Conservation (phyloP, 1,139 yeast species). For the Geotrichum macrosporum region DNA sequence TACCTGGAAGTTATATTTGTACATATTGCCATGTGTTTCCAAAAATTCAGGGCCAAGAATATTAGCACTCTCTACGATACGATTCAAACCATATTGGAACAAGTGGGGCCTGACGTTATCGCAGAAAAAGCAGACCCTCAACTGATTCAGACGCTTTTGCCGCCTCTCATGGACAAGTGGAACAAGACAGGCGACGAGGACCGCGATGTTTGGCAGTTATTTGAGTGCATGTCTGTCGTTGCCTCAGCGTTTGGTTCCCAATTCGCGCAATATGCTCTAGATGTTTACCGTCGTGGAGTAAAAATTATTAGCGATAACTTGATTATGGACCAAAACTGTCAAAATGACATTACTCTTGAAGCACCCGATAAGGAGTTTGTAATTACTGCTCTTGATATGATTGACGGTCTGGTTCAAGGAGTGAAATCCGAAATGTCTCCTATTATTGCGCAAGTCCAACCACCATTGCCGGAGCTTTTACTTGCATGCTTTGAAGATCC, state of each 20-base stretch:
- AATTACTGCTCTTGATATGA: slow-evolving; percentile 80
- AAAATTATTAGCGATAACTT: slow-evolving; percentile 66
- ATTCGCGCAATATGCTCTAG: slow-evolving; percentile 85
- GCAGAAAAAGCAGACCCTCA: slow-evolving; percentile 49
- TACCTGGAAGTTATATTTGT: slow-evolving; percentile 62
- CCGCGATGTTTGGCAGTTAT: slow-evolving; percentile 79
- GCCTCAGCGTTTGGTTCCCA: slow-evolving; percentile 81
- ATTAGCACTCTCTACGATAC: slow-evolving; percentile 81
- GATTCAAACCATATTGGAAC: slow-evolving; percentile 84
- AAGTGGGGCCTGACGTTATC: slow-evolving; percentile 47
- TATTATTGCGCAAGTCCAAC: slow-evolving; percentile 42
- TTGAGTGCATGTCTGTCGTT: slow-evolving; percentile 88
- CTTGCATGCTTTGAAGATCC: slow-evolving; percentile 72
- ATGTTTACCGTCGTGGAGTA: slow-evolving; percentile 78
- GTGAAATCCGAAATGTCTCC: slow-evolving; percentile 60
- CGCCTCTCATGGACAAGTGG: slow-evolving; percentile 83
- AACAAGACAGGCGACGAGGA: slow-evolving; percentile 67
- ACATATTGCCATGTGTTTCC: slow-evolving; percentile 71
- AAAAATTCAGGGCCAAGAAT: slow-evolving; percentile 74
- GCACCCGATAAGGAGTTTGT: slow-evolving; percentile 88
- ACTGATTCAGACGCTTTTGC: slow-evolving; percentile 60
- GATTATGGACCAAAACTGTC: slow-evolving; percentile 60
- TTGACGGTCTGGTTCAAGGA: slow-evolving; percentile 92
- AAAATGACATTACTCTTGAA: slow-evolving; percentile 52
- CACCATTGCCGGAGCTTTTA: slow-evolving; percentile 59